A percentile compares a stretch with the other conserved stretches of the same genome.
Conservation (phyloP, 257 asterid genomes). For the Cinchona pubescens region DNA sequence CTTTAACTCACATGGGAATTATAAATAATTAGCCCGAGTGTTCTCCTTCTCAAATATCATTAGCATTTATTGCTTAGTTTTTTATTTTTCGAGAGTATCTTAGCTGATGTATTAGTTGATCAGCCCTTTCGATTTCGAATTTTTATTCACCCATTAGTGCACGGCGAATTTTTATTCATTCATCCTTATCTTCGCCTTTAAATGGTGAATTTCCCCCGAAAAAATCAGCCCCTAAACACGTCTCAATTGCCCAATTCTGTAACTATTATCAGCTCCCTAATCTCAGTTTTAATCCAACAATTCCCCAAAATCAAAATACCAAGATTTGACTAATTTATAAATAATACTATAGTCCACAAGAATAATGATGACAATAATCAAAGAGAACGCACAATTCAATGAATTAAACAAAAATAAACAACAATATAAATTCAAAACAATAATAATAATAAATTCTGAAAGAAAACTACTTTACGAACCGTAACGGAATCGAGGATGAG, state of each 20-base stretch:
- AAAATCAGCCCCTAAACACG: too few species aligned
- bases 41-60: not conserved
- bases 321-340: not conserved
- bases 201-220: too few species aligned
- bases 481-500: slow-evolving; percentile 88
- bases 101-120: too few species aligned
- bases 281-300: not conserved
- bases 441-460: not conserved
- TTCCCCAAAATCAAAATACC: not conserved
- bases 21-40: too few species aligned
- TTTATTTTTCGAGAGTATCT: too few species aligned
- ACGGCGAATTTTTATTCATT: too few species aligned
- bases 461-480: slow-evolving; percentile 30
- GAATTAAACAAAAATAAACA: not conserved
- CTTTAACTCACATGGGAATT: too few species aligned
- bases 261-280: not conserved
- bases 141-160: not conserved
- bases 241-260: not conserved
- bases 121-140: not conserved
- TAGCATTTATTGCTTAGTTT: too few species aligned
- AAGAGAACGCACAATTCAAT: not conserved
- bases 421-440: not conserved
- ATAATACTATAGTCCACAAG: not conserved
- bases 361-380: not conserved
- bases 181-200: too few species aligned